phyloP scores from a whole-genome alignment of 2,329 filamentous ascomycete species.

The Pestalotiopsis sp. region DNA sequence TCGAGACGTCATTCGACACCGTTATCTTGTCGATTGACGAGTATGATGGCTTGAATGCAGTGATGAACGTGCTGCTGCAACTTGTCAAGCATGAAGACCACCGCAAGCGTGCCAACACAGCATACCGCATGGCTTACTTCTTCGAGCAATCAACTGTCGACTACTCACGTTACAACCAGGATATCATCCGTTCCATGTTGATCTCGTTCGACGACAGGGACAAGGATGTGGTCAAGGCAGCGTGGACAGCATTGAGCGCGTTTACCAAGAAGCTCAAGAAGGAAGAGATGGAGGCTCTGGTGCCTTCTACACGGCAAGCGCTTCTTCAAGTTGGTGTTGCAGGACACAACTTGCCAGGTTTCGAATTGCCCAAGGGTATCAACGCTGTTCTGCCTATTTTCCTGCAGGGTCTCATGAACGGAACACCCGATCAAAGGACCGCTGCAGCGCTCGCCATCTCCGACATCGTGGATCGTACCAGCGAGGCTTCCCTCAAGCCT shows the following conservation, averaged over 20 bases:
- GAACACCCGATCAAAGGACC: conserved; percentile 86
- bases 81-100: conserved; percentile 94
- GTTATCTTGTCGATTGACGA: conserved; percentile 94
- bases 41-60: conserved; percentile 90
- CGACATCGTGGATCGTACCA: conserved; percentile 92
- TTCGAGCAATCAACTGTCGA: conserved; percentile 81
- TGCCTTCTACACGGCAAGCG: conserved; percentile 82
- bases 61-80: conserved; percentile 89
- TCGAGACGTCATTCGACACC: conserved; percentile 82
- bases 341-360: conserved; percentile 83
- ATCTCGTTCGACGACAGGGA: conserved; percentile 92
- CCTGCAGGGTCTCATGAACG: conserved; percentile 96
- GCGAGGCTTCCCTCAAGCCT: conserved; percentile 82
- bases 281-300: conserved; percentile 96
- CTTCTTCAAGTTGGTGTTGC: conserved; percentile 87
- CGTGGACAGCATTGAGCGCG: conserved; percentile 84
- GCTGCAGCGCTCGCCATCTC: conserved; percentile 92
- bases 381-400: conserved; percentile 96
- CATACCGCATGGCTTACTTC: conserved; percentile 82
- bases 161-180: conserved; percentile 94
- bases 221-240: conserved; percentile 79
- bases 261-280: conserved; percentile 91
- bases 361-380: conserved; percentile 93
- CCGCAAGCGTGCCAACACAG: conserved; percentile 75
- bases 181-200: conserved; percentile 87